Evolutionary conservation across 768 basidiomycete genomes (phyloP), one percentile per base, ranked within the genome.

Genomic region (Baorangia bicolor): DNA sequence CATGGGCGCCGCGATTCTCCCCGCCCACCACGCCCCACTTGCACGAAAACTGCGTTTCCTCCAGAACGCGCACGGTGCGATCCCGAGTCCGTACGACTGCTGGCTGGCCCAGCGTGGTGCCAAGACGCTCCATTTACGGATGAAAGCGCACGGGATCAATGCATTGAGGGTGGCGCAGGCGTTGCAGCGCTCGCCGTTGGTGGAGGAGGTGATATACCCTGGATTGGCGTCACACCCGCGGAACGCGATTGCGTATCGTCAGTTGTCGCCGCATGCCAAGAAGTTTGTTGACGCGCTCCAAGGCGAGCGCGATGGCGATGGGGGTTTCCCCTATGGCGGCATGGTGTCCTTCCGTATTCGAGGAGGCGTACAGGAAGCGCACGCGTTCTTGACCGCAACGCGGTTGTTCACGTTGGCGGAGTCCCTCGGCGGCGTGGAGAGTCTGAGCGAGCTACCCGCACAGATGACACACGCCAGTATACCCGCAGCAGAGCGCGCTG

Each of bases 361-460:
- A 38, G 75, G 79, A n/a, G 80, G 84, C 1, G 69, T 73, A 28
- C 65, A 56, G 43, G 78, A 81, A 58, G 87, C 90, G 3, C 80
- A 87, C 48, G 75, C 64, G 56, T 94, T 97, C 75, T 68, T 95
- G 53, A 82, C 81, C 0, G 69, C 81, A 0, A 78, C 85, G 5
- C 71, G 81, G 27, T 67, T 95, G 33, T 94, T 94, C 65, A 80
- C 86, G 25, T 77, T 98, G 13, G 95, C 94, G 1, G 94, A 95
- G 79, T 86, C 84, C 25, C 73, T 98, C 5, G 96, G 96, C 2
- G 96, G 94, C 0, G 92, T 97, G 6, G 96, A 98, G 79, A 88
- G 86, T 69, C 73, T 98, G 33, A 90, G 90, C 0, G 94, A 98
- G 70, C 79, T 90, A 42, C 95, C 94, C 0, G 84, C 86, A 41